These are phyloP conservation scores for Acidiella bohemica DNA, from an alignment of 495 filamentous ascomycete species.

Conservation along the genomic window DNA sequence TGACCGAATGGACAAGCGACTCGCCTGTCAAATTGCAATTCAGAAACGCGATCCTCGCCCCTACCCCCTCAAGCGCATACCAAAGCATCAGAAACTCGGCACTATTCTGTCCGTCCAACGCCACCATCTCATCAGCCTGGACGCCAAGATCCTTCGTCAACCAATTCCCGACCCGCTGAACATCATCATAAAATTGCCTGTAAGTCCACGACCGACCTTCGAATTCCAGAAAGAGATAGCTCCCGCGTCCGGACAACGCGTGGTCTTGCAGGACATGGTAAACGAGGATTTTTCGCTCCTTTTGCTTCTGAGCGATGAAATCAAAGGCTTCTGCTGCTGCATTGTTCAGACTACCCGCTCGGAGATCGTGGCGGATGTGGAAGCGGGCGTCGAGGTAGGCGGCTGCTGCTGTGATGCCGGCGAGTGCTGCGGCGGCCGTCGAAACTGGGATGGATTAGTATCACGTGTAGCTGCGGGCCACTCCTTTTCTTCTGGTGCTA, in stretches of 20 bases:
- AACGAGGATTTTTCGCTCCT: conserved; percentile 46
- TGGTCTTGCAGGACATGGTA: conserved; percentile 69
- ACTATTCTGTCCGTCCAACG: conserved; percentile 78
- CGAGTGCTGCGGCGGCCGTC: conserved; percentile 10
- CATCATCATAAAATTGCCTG: conserved; percentile 57
- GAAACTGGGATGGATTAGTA: neutral
- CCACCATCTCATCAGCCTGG: conserved; percentile 66
- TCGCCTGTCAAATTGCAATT: conserved; percentile 80
- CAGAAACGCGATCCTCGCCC: conserved; percentile 73
- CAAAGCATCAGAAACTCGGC: conserved; percentile 69
- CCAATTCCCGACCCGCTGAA: conserved; percentile 71
- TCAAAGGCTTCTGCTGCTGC: conserved; percentile 4
- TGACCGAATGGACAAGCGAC: conserved; percentile 69
- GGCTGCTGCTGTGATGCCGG: conserved; percentile 14
- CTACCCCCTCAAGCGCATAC: conserved; percentile 77
- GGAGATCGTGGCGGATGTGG: conserved; percentile 17
- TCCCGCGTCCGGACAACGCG: conserved; percentile 41
- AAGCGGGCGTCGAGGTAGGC: conserved; percentile 20
- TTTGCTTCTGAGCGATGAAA: conserved; percentile 14
- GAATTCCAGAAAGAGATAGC: conserved; percentile 60
- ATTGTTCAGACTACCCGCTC: neutral
- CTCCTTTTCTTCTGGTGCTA: too few species aligned
- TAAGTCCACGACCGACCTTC: conserved; percentile 68
- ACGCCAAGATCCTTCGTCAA: conserved; percentile 56
- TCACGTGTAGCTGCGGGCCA: too few species aligned